Evolutionary conservation across 192 early-diverging fungal species (phyloP).

Genomic region (Coemansia sp.): DNA sequence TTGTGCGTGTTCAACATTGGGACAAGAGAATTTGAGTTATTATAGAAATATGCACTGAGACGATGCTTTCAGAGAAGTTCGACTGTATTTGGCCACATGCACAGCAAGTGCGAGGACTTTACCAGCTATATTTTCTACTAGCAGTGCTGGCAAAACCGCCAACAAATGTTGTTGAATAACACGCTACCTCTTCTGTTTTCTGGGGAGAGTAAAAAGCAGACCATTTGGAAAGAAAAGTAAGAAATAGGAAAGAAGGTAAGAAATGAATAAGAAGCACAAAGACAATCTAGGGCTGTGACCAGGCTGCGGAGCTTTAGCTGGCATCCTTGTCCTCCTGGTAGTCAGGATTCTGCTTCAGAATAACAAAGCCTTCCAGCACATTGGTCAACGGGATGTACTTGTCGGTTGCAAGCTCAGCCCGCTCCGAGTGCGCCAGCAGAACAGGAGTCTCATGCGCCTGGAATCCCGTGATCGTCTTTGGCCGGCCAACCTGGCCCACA

Average conservation of each 20-base stretch:
- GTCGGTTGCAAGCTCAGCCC: constrained; percentile 97
- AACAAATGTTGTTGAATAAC: too few relatives aligned
- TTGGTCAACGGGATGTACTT: constrained; percentile 86
- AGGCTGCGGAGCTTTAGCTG: not conserved
- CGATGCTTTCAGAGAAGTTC: too few relatives aligned
- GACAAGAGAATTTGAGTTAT: too few relatives aligned
- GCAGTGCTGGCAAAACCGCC: too few relatives aligned
- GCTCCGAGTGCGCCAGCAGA: constrained; percentile 91
- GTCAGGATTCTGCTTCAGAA: constrained; percentile 92
- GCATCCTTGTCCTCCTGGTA: constrained; percentile 68
- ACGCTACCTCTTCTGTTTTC: too few relatives aligned
- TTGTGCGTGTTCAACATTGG: too few relatives aligned
- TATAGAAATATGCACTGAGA: too few relatives aligned
- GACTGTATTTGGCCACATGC: too few relatives aligned
- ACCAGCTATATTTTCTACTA: too few relatives aligned
- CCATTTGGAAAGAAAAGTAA: not conserved
- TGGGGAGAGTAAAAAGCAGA: too few relatives aligned
- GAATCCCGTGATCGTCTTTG: constrained; percentile 99
- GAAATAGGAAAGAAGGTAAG: not conserved
- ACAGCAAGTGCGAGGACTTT: too few relatives aligned
- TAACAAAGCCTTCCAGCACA: constrained; percentile 94
- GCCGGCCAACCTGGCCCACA: constrained; percentile 96
- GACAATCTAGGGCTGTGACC: not conserved
- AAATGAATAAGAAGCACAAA: constrained; percentile 3
- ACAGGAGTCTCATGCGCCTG: constrained; percentile 98